Base-by-base conservation (phyloP, 371 early-diverging fungal genomes). In the Lichtheimia ramosa region DNA sequence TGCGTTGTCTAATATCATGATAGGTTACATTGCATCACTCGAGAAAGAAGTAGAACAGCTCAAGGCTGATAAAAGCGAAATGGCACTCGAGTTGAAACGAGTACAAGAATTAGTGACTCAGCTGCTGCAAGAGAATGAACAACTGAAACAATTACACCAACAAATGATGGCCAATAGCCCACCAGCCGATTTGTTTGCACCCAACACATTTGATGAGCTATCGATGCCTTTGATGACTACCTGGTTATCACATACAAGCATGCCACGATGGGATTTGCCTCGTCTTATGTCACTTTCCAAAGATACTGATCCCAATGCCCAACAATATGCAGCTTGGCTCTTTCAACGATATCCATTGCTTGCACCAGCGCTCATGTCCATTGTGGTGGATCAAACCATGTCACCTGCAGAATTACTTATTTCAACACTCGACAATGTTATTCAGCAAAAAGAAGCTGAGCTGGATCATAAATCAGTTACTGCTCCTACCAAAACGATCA, bases 21-120 rank as follows among this genome's bases (percentile, higher is more conserved):
- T 63, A 88, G 89, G 93, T 69, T 92, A 94, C 53, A 84, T 94
- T 41, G 69, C 81, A 4, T 82, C 81, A 14, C 75, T 94, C 20
- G 94, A 93, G 65, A 83, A 75, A 39, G 59, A 68, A 42, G 62
- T 83, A 1, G 66, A 80, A 34, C 68, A 81, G 48, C 60, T 66
- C 27, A 63, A 74, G 46, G 59, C 62, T 21, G 88, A 89, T 53
- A 88, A 83, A 63, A 59, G 63, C 20, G 76, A 77, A 60, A 66
- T 89, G 28, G 75, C 74, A 43, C 62, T 75, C 6, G 83, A 87
- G 62, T 28, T 87, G 3, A 70, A 75, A 28, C 62, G 64, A 65
- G 50, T 64, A 6, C 65, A 59, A n/a, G 46, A 54, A 14, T 65
- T 62, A 20, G 61, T 69, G 16, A 62, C 66, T 10, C 46, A 56